A percentile compares a stretch with the other conserved stretches of the same genome.
Evolutionary conservation across 768 basidiomycete species (phyloP).

Genomic region (Mycena polygramma): DNA sequence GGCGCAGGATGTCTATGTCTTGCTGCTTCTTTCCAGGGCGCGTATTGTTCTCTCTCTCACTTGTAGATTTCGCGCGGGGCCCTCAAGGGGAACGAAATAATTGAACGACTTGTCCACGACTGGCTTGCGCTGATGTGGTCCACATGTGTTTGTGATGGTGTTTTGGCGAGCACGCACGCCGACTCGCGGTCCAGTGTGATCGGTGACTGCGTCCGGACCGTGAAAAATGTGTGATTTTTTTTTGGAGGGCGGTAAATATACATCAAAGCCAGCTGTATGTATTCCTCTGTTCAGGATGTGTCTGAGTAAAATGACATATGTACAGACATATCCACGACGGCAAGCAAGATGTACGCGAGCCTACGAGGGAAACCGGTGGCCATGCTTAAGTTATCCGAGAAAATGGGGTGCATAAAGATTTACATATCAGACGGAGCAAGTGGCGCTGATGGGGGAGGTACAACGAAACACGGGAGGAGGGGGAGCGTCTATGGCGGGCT

Average conservation of each 20-base stretch:
- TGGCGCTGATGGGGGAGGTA: background rate
- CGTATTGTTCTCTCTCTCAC: background rate
- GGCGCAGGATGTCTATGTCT: background rate
- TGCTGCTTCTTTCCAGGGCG: constrained; percentile 11
- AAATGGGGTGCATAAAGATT: background rate
- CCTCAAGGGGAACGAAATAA: constrained; percentile 12
- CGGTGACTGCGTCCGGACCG: too few relatives aligned
- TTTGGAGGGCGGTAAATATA: background rate
- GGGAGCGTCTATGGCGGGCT: background rate
- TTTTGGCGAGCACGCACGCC: too few relatives aligned
- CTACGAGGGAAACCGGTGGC: constrained; percentile 19
- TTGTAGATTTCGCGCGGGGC: constrained; percentile 1
- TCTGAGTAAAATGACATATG: background rate
- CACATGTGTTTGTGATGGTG: too few relatives aligned
- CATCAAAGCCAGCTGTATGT: constrained; percentile 4
- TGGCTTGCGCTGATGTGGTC: background rate
- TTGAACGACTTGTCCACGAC: background rate
- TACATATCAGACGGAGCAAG: background rate
- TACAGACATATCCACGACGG: constrained; percentile 2
- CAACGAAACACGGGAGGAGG: background rate
- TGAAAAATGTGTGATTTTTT: too few relatives aligned
- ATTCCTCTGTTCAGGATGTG: background rate
- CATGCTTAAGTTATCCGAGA: constrained; percentile 9
- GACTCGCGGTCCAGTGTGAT: too few relatives aligned
- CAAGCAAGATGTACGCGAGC: background rate